These are phyloP conservation scores for Tephrocybe sp. DNA, from an alignment of 768 basidiomycete genomes.

Conservation along the genomic window DNA sequence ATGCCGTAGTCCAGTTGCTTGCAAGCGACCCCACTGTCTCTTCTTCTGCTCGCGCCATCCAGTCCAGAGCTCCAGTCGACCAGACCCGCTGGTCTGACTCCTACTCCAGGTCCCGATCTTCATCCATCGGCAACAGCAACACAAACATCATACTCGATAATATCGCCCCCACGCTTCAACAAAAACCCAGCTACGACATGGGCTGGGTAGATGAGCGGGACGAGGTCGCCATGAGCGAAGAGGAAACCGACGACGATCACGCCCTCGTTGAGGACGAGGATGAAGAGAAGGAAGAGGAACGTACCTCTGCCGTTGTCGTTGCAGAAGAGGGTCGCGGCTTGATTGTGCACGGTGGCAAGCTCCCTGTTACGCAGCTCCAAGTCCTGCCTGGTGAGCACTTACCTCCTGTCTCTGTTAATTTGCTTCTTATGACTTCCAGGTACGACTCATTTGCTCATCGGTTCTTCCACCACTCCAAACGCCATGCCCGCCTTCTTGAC, in stretches of 20 bases:
- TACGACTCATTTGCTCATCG: constrained; percentile 91
- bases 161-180: constrained; percentile 45
- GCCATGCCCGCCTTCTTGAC: constrained; percentile 77
- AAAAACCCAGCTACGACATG: constrained; percentile 75
- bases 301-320: constrained; percentile 74
- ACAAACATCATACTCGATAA: constrained; percentile 39
- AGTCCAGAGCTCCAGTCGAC: constrained; percentile 56
- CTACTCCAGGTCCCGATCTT: constrained; percentile 73
- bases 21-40: constrained; percentile 49
- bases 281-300: constrained; percentile 60
- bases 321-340: constrained; percentile 85
- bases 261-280: constrained; percentile 46
- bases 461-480: constrained; percentile 77
- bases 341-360: constrained; percentile 71
- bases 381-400: constrained; percentile 66
- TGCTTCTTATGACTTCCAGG: constrained; percentile 44
- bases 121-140: constrained; percentile 55
- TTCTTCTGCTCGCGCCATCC: constrained; percentile 41
- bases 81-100: constrained; percentile 74
- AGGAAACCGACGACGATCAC: constrained; percentile 41
- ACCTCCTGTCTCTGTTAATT: constrained; percentile 11
- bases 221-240: constrained; percentile 32
- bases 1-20: constrained; percentile 63
- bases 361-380: constrained; percentile 60
- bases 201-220: constrained; percentile 70